Evolutionary conservation across 1,139 yeast genomes (phyloP), one percentile per base, ranked within the genome.

Genomic region (Yamadazyma songkhlaensis): DNA sequence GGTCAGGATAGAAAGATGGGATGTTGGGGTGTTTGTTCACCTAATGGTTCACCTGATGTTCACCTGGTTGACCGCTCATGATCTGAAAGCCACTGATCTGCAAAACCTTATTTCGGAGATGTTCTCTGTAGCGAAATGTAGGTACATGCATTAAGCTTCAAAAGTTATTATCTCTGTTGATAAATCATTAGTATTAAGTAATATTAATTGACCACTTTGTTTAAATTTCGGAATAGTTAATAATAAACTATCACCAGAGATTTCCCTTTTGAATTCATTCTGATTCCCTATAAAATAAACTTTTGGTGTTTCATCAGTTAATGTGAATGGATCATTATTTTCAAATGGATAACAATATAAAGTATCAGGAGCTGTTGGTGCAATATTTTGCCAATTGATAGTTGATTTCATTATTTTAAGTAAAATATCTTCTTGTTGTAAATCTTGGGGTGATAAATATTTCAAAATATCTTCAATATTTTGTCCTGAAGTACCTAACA

Each of bases 281-380:
- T 89, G 96, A 55, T 90, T 90, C 0, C 97, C 97, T 1, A 79
- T 87, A 51, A 88, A 79, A 54, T 85, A 88, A 2, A 90, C 81
- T 54, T 88, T 92, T 0, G 98, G 98, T 14, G 86, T 76, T 51
- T 84, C 85, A 5, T 65, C 65, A 9, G 38, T 41, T 25, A 92
- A 55, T 3, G 87, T 73, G 58, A 92, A 89, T 2, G 97, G 97
- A 58, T 94, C 98, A 4, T 55, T 52, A 31, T 81, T 77, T n/a
- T 77, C 74, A 53, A 73, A 90, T 1, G 99, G 97, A 50, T 88
- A 89, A 46, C 95, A 83, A 67, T 86, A 85, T 31, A 92, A 64
- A 0, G 99, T 94, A 53, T 92, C 98, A 0, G 99, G 99, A 1
- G 96, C 95, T 0, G 97, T 89, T 2, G 98, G 98, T 0, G 88